Conservation (phyloP, 805 yeast species). For the Wickerhamiella domercqiae region DNA sequence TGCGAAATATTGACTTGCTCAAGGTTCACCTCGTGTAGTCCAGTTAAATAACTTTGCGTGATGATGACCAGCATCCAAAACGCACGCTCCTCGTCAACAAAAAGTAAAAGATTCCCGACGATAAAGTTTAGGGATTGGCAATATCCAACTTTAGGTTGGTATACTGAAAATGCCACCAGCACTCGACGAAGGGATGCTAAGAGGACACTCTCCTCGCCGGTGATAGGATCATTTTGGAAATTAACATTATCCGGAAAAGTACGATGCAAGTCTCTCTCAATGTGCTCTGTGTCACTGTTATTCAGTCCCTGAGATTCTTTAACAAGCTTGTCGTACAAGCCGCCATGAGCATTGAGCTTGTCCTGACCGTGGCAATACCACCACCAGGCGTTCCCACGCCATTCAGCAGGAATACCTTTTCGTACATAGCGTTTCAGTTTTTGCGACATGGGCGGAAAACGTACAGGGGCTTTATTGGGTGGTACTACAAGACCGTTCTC, state of each 20-base stretch:
- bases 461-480: slow-evolving; percentile 15
- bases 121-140: slow-evolving; percentile 90
- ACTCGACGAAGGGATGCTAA: slow-evolving; percentile 57
- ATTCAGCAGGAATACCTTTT: slow-evolving; percentile 90
- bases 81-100: slow-evolving; percentile 77
- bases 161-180: slow-evolving; percentile 64
- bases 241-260: slow-evolving; percentile 89
- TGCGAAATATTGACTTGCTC: slow-evolving; percentile 95
- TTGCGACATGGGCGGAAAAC: slow-evolving; percentile 23
- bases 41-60: slow-evolving; percentile 73
- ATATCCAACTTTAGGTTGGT: slow-evolving; percentile 83
- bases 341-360: slow-evolving; percentile 48
- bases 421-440: slow-evolving; percentile 58
- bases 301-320: slow-evolving; percentile 36
- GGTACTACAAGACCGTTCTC: slow-evolving; percentile 43
- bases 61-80: slow-evolving; percentile 94
- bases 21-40: slow-evolving; percentile 73
- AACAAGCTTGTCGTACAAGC: slow-evolving; percentile 58
- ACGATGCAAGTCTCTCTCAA: slow-evolving; percentile 83
- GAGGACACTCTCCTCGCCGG: slow-evolving; percentile 28
- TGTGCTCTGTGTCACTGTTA: slow-evolving; percentile 77
- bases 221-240: slow-evolving; percentile 37
- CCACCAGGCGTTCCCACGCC: slow-evolving; percentile 98
- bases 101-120: slow-evolving; percentile 70
- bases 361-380: slow-evolving; percentile 80